Base-by-base conservation (phyloP, 805 yeast genomes). In the Candida parachauliodes region DNA sequence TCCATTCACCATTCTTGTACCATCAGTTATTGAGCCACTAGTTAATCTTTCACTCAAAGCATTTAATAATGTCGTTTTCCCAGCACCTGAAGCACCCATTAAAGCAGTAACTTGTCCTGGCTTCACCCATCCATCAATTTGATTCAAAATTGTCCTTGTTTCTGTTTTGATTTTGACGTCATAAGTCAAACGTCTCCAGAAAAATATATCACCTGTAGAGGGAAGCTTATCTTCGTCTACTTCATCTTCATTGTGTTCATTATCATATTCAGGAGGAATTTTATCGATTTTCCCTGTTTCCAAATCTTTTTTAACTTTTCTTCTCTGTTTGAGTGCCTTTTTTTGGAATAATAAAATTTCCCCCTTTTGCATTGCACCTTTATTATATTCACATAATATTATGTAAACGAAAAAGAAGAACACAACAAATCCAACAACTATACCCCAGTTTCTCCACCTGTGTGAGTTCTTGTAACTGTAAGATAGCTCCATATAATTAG, bases 61-160 rank as follows among this genome's bases (percentile, higher is more conserved):
- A 56, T 83, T 82, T 48, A 83, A 67, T 40, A 83, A 63, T 3
- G 89, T 83, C 16, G 91, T 83, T 52, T 83, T 83, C 65, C 89
- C 89, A 31, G 89, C 89, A 65, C 89, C 89, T 25, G 89, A 82
- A 36, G 81, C 83, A 52, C 89, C 89, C 88, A 83, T 83, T 42
- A 83, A 67, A 5, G 89, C 91, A 27, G 88, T 82, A 58, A 83
- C 67, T 39, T 83, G 81, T 50, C 91, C 91, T n/a, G 89, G 91
- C 51, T 78, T 79, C 37, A 81, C 86, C 68, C 78, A 83, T 32
- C 91, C 91, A 49, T 57, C 61, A 12, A 62, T 56, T 28, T 51
- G 53, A 44, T 62, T 47, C 55, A 44, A 24, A 24, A 74, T 51
- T 8, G 51, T 48, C 42, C 67, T 51, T n/a, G 60, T 58, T 39